Conservation (phyloP, 164 flowering plant genomes). For the Sedum album region DNA sequence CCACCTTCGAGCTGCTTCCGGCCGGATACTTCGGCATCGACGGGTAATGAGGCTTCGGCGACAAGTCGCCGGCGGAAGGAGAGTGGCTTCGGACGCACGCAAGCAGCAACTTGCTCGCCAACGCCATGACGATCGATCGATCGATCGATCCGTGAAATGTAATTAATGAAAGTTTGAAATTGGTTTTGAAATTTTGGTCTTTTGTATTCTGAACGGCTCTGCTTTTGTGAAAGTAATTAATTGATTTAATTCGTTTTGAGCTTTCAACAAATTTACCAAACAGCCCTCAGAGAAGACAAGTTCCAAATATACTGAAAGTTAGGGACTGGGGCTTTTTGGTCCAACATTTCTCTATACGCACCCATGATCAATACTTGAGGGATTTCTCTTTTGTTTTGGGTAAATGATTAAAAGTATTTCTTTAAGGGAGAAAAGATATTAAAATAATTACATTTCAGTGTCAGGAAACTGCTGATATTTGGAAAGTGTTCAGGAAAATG, state of each 20-base stretch:
- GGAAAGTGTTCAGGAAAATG: too few relatives aligned
- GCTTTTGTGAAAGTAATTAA: neutral
- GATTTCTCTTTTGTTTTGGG: too few relatives aligned
- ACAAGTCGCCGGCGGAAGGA: constrained; percentile 19
- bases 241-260: too few relatives aligned
- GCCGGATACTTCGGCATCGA: constrained; percentile 33
- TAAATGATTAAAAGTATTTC: neutral
- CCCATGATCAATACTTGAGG: too few relatives aligned
- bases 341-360: too few relatives aligned
- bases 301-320: too few relatives aligned
- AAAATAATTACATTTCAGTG: neutral
- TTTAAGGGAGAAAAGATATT: neutral
- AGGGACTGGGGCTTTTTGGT: too few relatives aligned
- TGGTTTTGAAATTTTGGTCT: neutral
- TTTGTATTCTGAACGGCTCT: neutral
- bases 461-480: neutral
- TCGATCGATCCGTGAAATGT: neutral
- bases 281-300: too few relatives aligned
- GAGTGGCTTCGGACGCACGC: constrained; percentile 11
- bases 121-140: too few relatives aligned
- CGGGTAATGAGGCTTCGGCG: neutral
- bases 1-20: constrained; percentile 26
- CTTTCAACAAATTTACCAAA: too few relatives aligned
- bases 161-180: neutral
- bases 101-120: neutral